Percentiles rank a stretch among this genome's conserved stretches.
Evolutionary conservation across 371 early-diverging fungal species (phyloP).

Genomic region (Thermomucor indicae-seudaticae): DNA sequence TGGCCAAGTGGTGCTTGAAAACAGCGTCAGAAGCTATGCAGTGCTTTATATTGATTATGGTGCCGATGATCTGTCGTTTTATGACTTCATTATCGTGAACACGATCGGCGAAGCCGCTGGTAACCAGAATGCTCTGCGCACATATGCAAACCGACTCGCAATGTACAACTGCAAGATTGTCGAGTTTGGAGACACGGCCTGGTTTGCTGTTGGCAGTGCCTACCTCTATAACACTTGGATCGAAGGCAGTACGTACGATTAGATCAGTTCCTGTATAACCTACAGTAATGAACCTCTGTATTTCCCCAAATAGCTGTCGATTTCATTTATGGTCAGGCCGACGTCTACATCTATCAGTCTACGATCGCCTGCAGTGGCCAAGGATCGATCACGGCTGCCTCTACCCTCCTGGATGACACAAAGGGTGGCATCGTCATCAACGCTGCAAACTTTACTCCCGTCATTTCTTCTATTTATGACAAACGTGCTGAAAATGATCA

Average conservation of each 20-base stretch:
- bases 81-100: slow-evolving; percentile 8
- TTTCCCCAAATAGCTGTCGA: slow-evolving; percentile 5
- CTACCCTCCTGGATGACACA: background rate
- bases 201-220: slow-evolving; percentile 4
- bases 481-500: slow-evolving; percentile 12
- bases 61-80: slow-evolving; percentile 3
- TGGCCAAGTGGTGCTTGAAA: slow-evolving; percentile 3
- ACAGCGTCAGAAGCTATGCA: slow-evolving; percentile 2
- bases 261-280: background rate
- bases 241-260: slow-evolving; percentile 8
- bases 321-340: slow-evolving; percentile 6
- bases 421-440: slow-evolving; percentile 8
- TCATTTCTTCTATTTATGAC: slow-evolving; percentile 9
- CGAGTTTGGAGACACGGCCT: slow-evolving; percentile 11
- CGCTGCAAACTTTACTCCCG: slow-evolving; percentile 4
- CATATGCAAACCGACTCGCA: slow-evolving; percentile 2
- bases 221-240: slow-evolving; percentile 11
- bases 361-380: slow-evolving; percentile 7
- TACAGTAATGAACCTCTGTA: background rate
- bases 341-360: slow-evolving; percentile 5
- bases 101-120: slow-evolving; percentile 13
- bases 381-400: slow-evolving; percentile 8
- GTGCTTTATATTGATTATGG: slow-evolving; percentile 4
- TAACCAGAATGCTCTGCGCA: slow-evolving; percentile 8
- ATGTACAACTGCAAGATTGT: slow-evolving; percentile 11